phyloP scores from a whole-genome alignment of 352 stramenopile genomes.

The Blastocystis sp. region DNA sequence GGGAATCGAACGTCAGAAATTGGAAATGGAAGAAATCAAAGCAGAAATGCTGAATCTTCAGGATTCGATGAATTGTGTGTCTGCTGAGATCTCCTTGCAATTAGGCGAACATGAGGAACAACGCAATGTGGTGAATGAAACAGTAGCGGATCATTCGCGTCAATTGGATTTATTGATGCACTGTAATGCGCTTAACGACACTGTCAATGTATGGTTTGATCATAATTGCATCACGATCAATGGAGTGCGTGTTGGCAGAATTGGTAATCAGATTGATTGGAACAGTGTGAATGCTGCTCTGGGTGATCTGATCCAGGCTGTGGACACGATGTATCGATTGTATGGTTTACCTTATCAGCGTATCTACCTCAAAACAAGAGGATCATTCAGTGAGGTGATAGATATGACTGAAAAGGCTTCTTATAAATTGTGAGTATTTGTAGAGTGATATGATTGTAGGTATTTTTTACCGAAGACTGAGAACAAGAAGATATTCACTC shows the following conservation, averaged over 20 bases:
- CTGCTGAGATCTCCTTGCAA: background rate
- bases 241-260: background rate
- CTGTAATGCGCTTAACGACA: constrained; percentile 51
- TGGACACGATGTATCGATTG: constrained; percentile 11
- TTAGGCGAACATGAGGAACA: background rate
- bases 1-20: background rate
- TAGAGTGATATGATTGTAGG: background rate
- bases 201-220: constrained; percentile 42
- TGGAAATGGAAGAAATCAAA: constrained; percentile 45
- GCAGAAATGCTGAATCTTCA: background rate
- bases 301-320: background rate
- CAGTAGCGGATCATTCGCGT: background rate
- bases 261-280: constrained; percentile 34
- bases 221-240: background rate
- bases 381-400: constrained; percentile 22
- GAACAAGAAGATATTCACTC: constrained; percentile 29
- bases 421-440: constrained; percentile 4
- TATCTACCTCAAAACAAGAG: background rate
- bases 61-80: constrained; percentile 20
- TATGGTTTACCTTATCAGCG: background rate
- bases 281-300: constrained; percentile 6
- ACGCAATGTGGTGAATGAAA: constrained; percentile 7
- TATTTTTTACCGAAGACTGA: constrained; percentile 36
- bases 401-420: background rate
- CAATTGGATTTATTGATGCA: constrained; percentile 26